Evolutionary conservation across 495 filamentous ascomycete species (phyloP).

Genomic region (Acidiella bohemica): DNA sequence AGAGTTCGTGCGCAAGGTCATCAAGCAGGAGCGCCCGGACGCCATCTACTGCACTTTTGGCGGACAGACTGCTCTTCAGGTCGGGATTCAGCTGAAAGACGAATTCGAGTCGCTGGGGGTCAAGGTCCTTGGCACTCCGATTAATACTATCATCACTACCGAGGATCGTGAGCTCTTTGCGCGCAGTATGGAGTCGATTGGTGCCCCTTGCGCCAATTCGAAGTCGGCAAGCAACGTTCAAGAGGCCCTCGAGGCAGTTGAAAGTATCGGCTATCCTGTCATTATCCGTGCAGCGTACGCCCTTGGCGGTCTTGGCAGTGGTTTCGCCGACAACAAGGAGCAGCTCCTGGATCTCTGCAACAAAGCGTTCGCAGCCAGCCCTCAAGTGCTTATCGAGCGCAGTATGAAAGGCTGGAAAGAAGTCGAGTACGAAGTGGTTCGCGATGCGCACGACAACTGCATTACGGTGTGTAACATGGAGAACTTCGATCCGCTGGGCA

Average conservation of each 20-base stretch:
- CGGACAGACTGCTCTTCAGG: slow-evolving; percentile 85
- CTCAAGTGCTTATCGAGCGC: slow-evolving; percentile 88
- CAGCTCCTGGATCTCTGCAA: slow-evolving; percentile 83
- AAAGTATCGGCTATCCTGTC: slow-evolving; percentile 86
- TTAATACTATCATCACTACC: slow-evolving; percentile 95
- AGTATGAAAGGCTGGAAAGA: slow-evolving; percentile 99
- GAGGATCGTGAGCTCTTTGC: slow-evolving; percentile 96
- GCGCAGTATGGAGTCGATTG: slow-evolving; percentile 94
- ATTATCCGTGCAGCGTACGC: slow-evolving; percentile 96
- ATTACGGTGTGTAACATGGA: slow-evolving; percentile 99
- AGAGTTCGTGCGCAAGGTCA: slow-evolving; percentile 93
- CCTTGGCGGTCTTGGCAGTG: slow-evolving; percentile 86
- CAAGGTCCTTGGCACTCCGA: slow-evolving; percentile 87
- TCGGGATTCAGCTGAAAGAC: slow-evolving; percentile 92
- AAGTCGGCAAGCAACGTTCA: slow-evolving; percentile 77
- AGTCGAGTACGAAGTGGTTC: slow-evolving; percentile 93
- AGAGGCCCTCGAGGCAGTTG: slow-evolving; percentile 70
- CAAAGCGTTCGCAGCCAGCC: slow-evolving; percentile 86
- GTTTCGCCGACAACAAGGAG: slow-evolving; percentile 84
- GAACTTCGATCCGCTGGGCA: slow-evolving; percentile 94
- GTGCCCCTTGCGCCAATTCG: slow-evolving; percentile 95
- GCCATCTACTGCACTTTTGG: slow-evolving; percentile 96
- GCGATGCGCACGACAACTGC: slow-evolving; percentile 89
- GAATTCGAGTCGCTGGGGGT: slow-evolving; percentile 87
- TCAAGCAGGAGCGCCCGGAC: slow-evolving; percentile 87